These are phyloP conservation scores for Protostelium mycophagum DNA, from an alignment of 78 protist species.

Conservation along the genomic window DNA sequence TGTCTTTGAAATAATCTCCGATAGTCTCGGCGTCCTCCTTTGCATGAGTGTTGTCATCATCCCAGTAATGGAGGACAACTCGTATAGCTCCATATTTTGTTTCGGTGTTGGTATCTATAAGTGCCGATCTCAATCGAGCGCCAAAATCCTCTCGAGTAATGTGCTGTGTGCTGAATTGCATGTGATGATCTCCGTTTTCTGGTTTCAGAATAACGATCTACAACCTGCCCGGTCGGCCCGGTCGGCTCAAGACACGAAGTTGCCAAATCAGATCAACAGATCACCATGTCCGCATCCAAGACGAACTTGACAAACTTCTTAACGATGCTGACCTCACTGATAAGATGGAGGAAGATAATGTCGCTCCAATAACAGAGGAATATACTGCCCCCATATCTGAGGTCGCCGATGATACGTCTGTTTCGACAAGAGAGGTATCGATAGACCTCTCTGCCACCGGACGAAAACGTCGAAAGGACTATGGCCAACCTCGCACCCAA, in stretches of 20 bases:
- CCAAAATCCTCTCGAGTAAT: conserved; percentile 1
- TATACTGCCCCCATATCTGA: neutral
- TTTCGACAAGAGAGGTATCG: neutral
- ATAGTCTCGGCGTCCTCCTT: conserved; percentile 2
- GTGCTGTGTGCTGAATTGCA: neutral
- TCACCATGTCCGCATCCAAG: neutral
- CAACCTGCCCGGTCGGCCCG: no score
- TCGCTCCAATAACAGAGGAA: neutral
- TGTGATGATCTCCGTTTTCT: conserved; percentile 1
- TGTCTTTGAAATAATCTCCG: conserved; percentile 1
- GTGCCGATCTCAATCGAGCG: conserved; percentile 2
- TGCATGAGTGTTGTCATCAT: conserved; percentile 1
- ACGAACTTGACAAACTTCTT: neutral
- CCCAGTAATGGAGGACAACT: conserved; percentile 1
- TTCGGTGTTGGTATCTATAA: conserved; percentile 1
- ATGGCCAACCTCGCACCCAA: neutral
- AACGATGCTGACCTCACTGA: neutral
- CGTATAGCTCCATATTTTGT: conserved; percentile 1
- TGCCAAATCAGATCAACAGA: conserved; percentile 1
- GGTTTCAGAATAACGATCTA: neutral
- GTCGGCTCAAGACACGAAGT: neutral
- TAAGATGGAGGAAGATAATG: neutral
- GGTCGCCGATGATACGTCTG: neutral
- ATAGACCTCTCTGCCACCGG: conserved; percentile 2
- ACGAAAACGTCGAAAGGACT: neutral